phyloP scores from a whole-genome alignment of 1,284 basidiomycete species.

The Ceratobasidium sp. region DNA sequence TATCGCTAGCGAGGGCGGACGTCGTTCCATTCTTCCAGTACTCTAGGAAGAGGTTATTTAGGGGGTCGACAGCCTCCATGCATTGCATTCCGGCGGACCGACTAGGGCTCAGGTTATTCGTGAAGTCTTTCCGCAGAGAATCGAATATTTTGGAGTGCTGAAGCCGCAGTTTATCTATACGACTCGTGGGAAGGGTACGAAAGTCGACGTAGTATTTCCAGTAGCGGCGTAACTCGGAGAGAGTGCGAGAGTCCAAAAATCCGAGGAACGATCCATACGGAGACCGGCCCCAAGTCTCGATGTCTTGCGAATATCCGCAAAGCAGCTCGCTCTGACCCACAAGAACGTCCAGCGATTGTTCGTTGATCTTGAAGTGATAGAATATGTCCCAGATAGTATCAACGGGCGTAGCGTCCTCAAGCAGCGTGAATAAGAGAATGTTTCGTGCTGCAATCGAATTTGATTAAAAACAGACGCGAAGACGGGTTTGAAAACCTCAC shows the following conservation, averaged over 20 bases:
- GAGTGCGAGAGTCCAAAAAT: conserved; percentile 59
- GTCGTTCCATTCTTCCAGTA: conserved; percentile 22
- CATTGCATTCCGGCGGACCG: conserved; percentile 7
- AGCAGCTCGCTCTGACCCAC: conserved; percentile 60
- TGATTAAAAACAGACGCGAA: neutral
- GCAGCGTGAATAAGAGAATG: conserved; percentile 5
- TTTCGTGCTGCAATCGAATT: conserved; percentile 1
- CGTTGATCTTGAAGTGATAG: conserved; percentile 11
- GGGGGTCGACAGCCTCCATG: neutral
- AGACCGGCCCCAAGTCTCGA: conserved; percentile 62
- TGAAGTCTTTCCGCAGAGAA: neutral
- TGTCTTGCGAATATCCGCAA: conserved; percentile 55
- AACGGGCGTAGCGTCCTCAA: neutral
- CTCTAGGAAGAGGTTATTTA: neutral
- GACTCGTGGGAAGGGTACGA: neutral
- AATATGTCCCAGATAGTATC: neutral
- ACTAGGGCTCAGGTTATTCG: neutral
- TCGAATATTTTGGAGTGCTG: neutral
- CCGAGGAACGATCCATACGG: conserved; percentile 60
- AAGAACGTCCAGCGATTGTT: neutral
- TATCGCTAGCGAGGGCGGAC: neutral
- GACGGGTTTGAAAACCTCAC: too few relatives aligned
- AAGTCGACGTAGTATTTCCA: conserved; percentile 60
- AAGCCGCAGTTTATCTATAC: neutral
- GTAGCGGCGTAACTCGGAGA: conserved; percentile 60